Evolutionary conservation across 495 filamentous ascomycete genomes (phyloP).

Genomic region (Neurospora sp.): DNA sequence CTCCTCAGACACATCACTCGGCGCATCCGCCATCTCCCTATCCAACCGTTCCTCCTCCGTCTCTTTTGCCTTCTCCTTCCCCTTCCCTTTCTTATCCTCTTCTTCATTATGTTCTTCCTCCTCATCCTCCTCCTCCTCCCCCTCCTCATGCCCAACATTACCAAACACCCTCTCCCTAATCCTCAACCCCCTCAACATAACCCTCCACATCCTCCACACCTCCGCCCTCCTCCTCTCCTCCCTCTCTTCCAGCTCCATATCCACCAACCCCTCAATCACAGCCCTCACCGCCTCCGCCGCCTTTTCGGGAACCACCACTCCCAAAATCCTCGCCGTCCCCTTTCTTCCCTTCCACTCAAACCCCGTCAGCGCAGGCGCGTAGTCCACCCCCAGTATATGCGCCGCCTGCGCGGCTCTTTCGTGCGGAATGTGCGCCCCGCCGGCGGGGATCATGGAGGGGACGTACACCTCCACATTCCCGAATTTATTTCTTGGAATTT

Average conservation of each 20-base stretch:
- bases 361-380: constrained; percentile 78
- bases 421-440: constrained; percentile 56
- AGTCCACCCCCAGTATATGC: constrained; percentile 71
- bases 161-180: constrained; percentile 67
- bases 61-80: constrained; percentile 1
- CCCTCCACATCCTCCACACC: constrained; percentile 63
- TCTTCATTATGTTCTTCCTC: constrained; percentile 12
- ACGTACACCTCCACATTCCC: constrained; percentile 90
- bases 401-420: constrained; percentile 63
- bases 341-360: constrained; percentile 77
- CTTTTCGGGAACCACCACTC: constrained; percentile 65
- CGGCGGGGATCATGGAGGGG: constrained; percentile 81
- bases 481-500: constrained; percentile 74
- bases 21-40: constrained; percentile 8
- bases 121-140: constrained; percentile 21
- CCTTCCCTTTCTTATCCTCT: constrained; percentile 16
- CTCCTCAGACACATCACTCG: constrained; percentile 18
- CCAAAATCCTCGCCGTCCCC: constrained; percentile 68
- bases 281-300: constrained; percentile 60
- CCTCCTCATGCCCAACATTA: constrained; percentile 31
- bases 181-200: constrained; percentile 62
- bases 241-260: constrained; percentile 48
- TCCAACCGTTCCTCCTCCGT: constrained; percentile 8
- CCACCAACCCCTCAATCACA: constrained; percentile 52
- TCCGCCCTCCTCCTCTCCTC: constrained; percentile 43